phyloP scores from a whole-genome alignment of 495 filamentous ascomycete genomes.

The Pseudotulostoma volvatum region DNA sequence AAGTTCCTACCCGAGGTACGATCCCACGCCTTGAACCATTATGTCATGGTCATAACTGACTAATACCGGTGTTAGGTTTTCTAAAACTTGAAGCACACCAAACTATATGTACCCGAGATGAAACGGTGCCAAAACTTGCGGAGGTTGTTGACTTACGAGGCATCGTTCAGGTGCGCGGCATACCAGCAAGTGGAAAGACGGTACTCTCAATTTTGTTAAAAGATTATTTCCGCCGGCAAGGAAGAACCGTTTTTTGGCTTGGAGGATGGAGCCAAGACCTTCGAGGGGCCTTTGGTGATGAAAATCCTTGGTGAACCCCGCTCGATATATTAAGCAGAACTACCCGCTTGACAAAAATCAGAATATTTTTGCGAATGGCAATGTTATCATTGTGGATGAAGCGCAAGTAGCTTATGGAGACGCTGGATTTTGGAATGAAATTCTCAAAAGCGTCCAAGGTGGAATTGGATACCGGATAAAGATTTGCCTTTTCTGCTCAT shows the following conservation, averaged over 20 bases:
- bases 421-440: slow-evolving; percentile 5
- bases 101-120: slow-evolving; percentile 1
- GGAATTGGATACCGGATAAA: slow-evolving; percentile 3
- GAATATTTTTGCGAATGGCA: slow-evolving; percentile 2
- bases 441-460: slow-evolving; percentile 7
- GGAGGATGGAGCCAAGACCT: too few species aligned
- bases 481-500: too few species aligned
- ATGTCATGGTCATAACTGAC: too few species aligned
- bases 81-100: background rate
- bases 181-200: too few species aligned
- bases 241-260: too few species aligned
- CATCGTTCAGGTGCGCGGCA: slow-evolving; percentile 4
- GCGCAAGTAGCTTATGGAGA: slow-evolving; percentile 9
- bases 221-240: too few species aligned
- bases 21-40: too few species aligned
- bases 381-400: slow-evolving; percentile 10
- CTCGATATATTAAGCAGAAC: background rate
- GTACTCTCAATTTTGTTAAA: slow-evolving; percentile 1
- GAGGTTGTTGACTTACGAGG: too few species aligned
- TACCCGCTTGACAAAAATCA: slow-evolving; percentile 1
- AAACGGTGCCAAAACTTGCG: background rate
- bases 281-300: background rate
- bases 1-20: too few species aligned
- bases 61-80: background rate
- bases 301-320: slow-evolving; percentile 1